Conservation (phyloP, 192 early-diverging fungal genomes). For the Mortierella hygrophila region DNA sequence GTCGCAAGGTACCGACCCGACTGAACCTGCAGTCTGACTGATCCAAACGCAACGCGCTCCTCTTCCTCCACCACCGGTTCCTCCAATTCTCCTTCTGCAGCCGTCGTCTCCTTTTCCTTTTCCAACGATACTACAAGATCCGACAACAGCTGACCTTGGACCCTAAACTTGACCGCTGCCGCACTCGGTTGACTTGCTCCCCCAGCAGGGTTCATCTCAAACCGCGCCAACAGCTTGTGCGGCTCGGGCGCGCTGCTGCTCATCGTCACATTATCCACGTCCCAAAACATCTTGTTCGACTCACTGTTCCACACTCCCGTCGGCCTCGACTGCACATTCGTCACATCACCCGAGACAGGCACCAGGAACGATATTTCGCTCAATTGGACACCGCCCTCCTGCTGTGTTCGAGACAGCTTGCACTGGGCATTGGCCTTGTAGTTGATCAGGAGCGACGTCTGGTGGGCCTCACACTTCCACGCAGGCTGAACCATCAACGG, state of each 20-base stretch:
- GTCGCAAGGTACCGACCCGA: slow-evolving; percentile 48
- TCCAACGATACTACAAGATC: slow-evolving; percentile 36
- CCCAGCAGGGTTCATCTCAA: slow-evolving; percentile 54
- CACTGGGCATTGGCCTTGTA: slow-evolving; percentile 60
- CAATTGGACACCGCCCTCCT: slow-evolving; percentile 8
- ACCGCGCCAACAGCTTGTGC: slow-evolving; percentile 59
- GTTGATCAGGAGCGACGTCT: slow-evolving; percentile 61
- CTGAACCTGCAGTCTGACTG: slow-evolving; percentile 55
- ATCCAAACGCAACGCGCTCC: slow-evolving; percentile 27
- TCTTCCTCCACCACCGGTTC: neutral
- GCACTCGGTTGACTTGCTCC: slow-evolving; percentile 56
- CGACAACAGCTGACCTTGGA: slow-evolving; percentile 43
- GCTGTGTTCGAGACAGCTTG: slow-evolving; percentile 21
- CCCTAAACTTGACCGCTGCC: slow-evolving; percentile 57
- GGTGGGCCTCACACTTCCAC: slow-evolving; percentile 68
- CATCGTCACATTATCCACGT: slow-evolving; percentile 49
- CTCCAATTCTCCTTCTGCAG: neutral
- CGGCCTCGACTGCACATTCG: slow-evolving; percentile 62
- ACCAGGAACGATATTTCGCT: slow-evolving; percentile 62
- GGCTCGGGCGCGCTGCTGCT: slow-evolving; percentile 34
- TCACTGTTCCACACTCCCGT: slow-evolving; percentile 63
- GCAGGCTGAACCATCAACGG: slow-evolving; percentile 56
- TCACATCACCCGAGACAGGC: slow-evolving; percentile 60
- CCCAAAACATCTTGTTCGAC: slow-evolving; percentile 66
- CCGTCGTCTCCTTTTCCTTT: slow-evolving; percentile 2